Evolutionary conservation across 1,284 basidiomycete species (phyloP), one percentile per base, ranked within the genome.

Genomic region (Boletus coffeatus): DNA sequence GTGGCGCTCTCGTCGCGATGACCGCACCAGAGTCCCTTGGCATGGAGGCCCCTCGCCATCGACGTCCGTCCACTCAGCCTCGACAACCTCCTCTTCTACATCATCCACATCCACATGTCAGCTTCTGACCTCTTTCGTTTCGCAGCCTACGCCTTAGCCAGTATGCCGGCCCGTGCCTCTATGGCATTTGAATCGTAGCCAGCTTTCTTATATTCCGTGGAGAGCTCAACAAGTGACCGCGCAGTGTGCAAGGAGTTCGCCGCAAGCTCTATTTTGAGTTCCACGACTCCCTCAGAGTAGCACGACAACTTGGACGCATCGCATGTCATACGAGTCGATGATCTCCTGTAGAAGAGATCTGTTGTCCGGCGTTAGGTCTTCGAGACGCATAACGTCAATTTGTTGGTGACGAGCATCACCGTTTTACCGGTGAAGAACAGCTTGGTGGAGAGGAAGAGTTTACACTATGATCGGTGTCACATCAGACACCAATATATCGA

Each of bases 401-500:
- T 98, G 85, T 98, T 98, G 77, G 97, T 88, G 67, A 97, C 94
- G 43, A 98, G 87, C 62, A 97, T 73, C 58, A 89, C 91, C 41
- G 95, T 95, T 78, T 97, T 97, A 75, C 91, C 92, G 61, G 84
- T 81, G 78, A 98, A 98, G 59, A 98, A 84, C 37, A 95, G 95
- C 78, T 96, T 97, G 80, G 98, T 97, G 59, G 96, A 97, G 75
- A 96, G 92, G 86, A 96, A 98, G 65, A 98, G 87, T 80, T 96
- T 93, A 82, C 94, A 96, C 90, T 96, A 73, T 7, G 39, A 52
- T 14, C 1, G 52, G 9, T 29, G 37, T 48, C 34, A 18, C n/a
- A 65, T 66, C 21, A 67, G 56, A 57, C 29, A 25, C 2, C 56
- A 10, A 36, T 1, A 3, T 21, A 50, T 50, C 46, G 4, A 37